phyloP scores from a whole-genome alignment of 352 stramenopile genomes.

The Chrysophaeum taylorii region DNA sequence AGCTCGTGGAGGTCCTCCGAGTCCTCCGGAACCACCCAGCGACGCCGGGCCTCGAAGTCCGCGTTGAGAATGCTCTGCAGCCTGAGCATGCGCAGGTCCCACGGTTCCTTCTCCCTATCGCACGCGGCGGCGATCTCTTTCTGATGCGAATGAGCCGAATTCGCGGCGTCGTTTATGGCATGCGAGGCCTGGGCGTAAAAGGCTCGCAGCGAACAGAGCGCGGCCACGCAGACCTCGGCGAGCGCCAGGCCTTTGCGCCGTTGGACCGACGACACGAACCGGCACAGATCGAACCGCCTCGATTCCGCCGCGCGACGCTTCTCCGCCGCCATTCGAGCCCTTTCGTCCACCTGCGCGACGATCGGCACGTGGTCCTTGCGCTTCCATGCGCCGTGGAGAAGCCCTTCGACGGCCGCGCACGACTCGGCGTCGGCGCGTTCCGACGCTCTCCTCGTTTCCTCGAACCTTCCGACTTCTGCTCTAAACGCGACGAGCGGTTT shows the following conservation, averaged over 20 bases:
- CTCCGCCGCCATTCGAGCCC: background rate
- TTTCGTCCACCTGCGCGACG: background rate
- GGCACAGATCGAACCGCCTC: background rate
- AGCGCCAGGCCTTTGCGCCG: background rate
- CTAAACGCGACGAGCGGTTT: background rate
- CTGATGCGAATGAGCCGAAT: background rate
- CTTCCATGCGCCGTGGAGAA: background rate
- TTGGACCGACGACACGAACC: background rate
- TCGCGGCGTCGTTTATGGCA: background rate
- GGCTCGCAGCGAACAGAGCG: background rate
- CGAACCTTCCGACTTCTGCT: background rate
- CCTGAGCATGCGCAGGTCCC: background rate
- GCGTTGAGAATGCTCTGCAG: background rate
- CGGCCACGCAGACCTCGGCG: background rate
- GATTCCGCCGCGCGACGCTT: background rate
- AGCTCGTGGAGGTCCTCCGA: no score
- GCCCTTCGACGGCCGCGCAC: background rate
- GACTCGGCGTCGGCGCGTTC: background rate
- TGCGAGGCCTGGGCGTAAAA: conserved; percentile 7
- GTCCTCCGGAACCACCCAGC: no score
- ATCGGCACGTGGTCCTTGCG: background rate
- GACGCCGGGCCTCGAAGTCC: no score
- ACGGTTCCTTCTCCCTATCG: background rate
- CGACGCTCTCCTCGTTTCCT: background rate
- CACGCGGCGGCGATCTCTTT: background rate